Percentiles rank a stretch among this genome's conserved stretches.
These are phyloP conservation scores for Tuber magnatum DNA, from an alignment of 495 filamentous ascomycete genomes.

Conservation along the genomic window DNA sequence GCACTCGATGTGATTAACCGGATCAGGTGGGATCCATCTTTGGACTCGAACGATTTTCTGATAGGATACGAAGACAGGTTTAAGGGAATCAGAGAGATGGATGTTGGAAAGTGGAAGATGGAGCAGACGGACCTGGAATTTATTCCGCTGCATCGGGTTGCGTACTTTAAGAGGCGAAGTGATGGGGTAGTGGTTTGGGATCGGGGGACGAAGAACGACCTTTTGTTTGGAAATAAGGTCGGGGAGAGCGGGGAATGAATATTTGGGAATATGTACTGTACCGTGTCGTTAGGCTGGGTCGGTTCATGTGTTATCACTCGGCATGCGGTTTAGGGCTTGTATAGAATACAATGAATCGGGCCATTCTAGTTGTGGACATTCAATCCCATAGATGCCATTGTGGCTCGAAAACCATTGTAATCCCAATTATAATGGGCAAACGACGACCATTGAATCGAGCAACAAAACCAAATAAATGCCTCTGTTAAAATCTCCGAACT, in stretches of 20 bases:
- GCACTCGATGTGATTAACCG: constrained; percentile 62
- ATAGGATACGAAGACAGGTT: constrained; percentile 74
- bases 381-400: not conserved
- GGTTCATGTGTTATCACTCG: not conserved
- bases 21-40: constrained; percentile 60
- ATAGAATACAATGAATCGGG: not conserved
- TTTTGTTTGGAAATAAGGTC: constrained; percentile 52
- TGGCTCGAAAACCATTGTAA: not conserved
- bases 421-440: not conserved
- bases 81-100: constrained; percentile 56
- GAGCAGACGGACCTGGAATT: constrained; percentile 78
- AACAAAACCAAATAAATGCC: not conserved
- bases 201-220: constrained; percentile 50
- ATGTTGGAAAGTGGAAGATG: constrained; percentile 60
- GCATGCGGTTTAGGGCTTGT: not conserved
- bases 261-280: not conserved
- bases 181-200: constrained; percentile 54
- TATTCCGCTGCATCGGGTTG: constrained; percentile 71
- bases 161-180: constrained; percentile 58
- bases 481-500: not conserved
- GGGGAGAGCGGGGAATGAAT: not conserved
- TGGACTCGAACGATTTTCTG: constrained; percentile 58
- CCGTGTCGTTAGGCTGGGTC: not conserved
- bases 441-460: not conserved
- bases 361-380: not conserved